Evolutionary conservation across 345 rosid species (phyloP).

Genomic region (Hypericum perforatum): DNA sequence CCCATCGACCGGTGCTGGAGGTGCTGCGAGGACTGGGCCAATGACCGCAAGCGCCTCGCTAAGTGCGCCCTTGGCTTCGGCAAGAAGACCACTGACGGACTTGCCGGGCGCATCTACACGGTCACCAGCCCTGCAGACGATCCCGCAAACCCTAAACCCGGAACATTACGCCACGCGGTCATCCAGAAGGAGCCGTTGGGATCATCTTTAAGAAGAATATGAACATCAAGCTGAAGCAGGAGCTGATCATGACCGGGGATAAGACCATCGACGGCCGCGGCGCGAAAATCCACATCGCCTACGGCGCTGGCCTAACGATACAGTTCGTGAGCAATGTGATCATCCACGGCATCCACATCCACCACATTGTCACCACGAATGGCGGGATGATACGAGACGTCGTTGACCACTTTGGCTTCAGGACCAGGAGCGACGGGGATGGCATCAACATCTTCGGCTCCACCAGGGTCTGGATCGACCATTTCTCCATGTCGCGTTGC

Average conservation of each 20-base stretch:
- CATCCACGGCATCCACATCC: constrained; percentile 1
- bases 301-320: neutral
- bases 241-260: neutral
- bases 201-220: neutral
- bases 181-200: constrained; percentile 3
- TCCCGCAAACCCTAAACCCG: neutral
- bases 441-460: constrained; percentile 22
- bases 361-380: neutral
- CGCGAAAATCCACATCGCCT: neutral
- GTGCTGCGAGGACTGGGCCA: constrained; percentile 1
- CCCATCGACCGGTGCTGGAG: constrained; percentile 5
- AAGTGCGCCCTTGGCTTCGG: constrained; percentile 1
- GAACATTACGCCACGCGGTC: neutral
- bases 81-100: neutral
- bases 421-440: constrained; percentile 22
- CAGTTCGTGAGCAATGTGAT: neutral
- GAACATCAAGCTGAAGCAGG: constrained; percentile 3
- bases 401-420: constrained; percentile 13
- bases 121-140: neutral
- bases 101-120: neutral
- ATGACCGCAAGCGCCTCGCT: neutral
- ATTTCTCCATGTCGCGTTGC: constrained; percentile 25
- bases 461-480: constrained; percentile 22
- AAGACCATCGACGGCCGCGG: constrained; percentile 5
- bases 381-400: neutral